Percentiles rank a stretch among this genome's conserved stretches.
Evolutionary conservation across 768 basidiomycete species (phyloP).

Genomic region (Kwoniella pini): DNA sequence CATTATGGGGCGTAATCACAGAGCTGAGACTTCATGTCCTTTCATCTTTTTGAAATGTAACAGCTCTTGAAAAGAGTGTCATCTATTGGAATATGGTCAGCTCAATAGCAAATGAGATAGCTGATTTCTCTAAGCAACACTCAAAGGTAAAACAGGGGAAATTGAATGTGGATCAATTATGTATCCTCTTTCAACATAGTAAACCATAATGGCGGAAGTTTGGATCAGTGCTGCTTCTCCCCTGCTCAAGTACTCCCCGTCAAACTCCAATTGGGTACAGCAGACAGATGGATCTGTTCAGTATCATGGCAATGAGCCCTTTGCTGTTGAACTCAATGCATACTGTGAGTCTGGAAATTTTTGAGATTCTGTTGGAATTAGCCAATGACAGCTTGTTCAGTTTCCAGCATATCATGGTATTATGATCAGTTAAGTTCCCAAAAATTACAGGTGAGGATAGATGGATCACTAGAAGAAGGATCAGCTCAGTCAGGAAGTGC

Average conservation of each 20-base stretch:
- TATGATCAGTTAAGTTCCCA: constrained; percentile 2
- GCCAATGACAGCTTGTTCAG: too few relatives aligned
- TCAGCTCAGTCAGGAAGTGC: constrained; percentile 6
- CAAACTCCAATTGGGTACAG: constrained; percentile 13
- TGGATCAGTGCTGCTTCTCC: constrained; percentile 32
- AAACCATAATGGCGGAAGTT: constrained; percentile 1
- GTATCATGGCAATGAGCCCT: constrained; percentile 11
- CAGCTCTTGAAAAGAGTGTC: too few relatives aligned
- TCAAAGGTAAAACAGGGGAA: too few relatives aligned
- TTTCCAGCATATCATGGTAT: constrained; percentile 20
- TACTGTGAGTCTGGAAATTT: not conserved
- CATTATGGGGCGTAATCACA: not conserved
- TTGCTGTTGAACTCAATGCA: constrained; percentile 14
- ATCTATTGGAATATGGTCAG: too few relatives aligned
- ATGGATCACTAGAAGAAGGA: constrained; percentile 20
- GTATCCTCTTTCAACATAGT: too few relatives aligned
- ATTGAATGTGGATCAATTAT: too few relatives aligned
- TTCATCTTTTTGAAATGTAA: too few relatives aligned
- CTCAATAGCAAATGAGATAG: too few relatives aligned
- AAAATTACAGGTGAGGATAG: constrained; percentile 21
- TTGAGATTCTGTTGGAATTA: not conserved
- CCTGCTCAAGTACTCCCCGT: constrained; percentile 21
- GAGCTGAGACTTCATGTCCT: too few relatives aligned
- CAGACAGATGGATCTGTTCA: constrained; percentile 9
- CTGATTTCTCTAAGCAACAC: too few relatives aligned